These are phyloP conservation scores for Mortierella claussenii DNA, from an alignment of 192 early-diverging fungal species.

Conservation along the genomic window DNA sequence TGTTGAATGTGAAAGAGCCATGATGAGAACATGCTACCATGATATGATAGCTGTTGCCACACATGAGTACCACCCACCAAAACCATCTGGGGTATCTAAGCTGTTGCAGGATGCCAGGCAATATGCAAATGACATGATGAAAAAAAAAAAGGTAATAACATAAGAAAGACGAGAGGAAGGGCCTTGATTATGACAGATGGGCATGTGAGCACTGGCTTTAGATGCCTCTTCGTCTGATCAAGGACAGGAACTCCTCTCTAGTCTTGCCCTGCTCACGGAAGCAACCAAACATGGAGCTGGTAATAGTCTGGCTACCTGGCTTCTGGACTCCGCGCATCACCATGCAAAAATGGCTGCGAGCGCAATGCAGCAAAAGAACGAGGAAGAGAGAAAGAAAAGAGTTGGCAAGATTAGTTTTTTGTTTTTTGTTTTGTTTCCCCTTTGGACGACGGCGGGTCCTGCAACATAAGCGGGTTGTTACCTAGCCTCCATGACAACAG, in stretches of 20 bases:
- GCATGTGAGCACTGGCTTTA: background rate
- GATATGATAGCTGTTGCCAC: too few species aligned
- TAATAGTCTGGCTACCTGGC: slow-evolving; percentile 94
- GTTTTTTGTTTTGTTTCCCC: too few species aligned
- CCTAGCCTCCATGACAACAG: slow-evolving; percentile 96
- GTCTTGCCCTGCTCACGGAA: slow-evolving; percentile 93
- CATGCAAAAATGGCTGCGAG: slow-evolving; percentile 91
- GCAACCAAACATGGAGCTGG: slow-evolving; percentile 93
- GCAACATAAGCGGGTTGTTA: too few species aligned
- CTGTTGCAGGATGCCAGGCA: too few species aligned
- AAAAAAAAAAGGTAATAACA: background rate
- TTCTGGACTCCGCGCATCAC: slow-evolving; percentile 98
- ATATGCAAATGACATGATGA: background rate
- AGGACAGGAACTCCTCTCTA: slow-evolving; percentile 94
- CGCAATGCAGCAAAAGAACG: too few species aligned
- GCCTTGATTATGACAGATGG: background rate
- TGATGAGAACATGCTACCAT: too few species aligned
- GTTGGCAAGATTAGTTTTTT: background rate
- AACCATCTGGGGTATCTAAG: too few species aligned
- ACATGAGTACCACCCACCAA: too few species aligned
- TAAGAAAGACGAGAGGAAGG: too few species aligned
- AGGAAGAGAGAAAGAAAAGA: too few species aligned
- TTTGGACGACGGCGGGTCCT: too few species aligned
- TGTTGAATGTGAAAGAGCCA: too few species aligned
- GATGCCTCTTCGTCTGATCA: slow-evolving; percentile 62